phyloP scores from a whole-genome alignment of 345 rosid species.

The Angophora floribunda region DNA sequence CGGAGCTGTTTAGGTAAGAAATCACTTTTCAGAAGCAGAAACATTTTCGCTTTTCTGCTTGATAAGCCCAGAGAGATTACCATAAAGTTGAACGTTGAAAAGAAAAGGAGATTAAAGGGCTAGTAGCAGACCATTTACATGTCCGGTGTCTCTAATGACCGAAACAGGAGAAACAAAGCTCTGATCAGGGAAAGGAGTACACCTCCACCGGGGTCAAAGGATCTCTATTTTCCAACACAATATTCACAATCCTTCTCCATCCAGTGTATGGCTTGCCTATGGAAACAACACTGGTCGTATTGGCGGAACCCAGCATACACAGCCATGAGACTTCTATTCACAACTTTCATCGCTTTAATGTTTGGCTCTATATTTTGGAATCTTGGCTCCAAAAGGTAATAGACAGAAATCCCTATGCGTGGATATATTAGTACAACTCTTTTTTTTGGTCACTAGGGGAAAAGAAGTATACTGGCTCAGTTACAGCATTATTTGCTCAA shows the following conservation, averaged over 20 bases:
- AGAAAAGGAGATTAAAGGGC: too few relatives aligned
- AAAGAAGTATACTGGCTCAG: neutral
- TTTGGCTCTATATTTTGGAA: conserved; percentile 70
- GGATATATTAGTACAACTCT: neutral
- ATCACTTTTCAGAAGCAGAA: too few relatives aligned
- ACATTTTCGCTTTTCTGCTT: too few relatives aligned
- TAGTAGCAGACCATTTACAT: too few relatives aligned
- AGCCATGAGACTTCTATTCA: conserved; percentile 40
- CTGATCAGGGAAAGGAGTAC: too few relatives aligned
- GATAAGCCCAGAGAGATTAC: too few relatives aligned
- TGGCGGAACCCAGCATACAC: conserved; percentile 48
- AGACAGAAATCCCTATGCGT: neutral
- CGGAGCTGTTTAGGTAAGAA: too few relatives aligned
- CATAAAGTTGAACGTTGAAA: too few relatives aligned
- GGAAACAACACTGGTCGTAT: conserved; percentile 62
- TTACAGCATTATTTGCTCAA: neutral
- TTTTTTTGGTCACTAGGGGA: neutral
- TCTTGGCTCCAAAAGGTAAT: conserved; percentile 41
- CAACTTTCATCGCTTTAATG: conserved; percentile 44
- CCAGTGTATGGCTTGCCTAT: conserved; percentile 52
- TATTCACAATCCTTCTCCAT: conserved; percentile 33
- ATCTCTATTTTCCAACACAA: conserved; percentile 33
- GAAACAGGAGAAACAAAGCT: too few relatives aligned
- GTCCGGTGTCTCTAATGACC: too few relatives aligned
- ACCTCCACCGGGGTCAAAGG: conserved; percentile 14